Evolutionary conservation across 495 filamentous ascomycete genomes (phyloP), one percentile per base, ranked within the genome.

Genomic region (Chlorociboria aeruginascens): DNA sequence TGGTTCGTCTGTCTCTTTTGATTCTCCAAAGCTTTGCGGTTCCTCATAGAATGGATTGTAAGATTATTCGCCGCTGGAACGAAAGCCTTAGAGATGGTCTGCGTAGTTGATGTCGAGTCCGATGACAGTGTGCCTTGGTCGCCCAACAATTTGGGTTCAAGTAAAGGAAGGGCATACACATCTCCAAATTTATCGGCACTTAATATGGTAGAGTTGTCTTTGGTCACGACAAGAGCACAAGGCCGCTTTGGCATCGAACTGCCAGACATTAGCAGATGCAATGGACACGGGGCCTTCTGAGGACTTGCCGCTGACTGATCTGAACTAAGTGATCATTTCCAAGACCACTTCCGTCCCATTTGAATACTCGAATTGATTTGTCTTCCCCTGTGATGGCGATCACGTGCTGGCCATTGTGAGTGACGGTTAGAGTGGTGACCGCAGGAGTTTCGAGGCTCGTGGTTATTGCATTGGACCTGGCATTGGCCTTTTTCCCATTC

Each of bases 101-200:
- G 8, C 3, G 30, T 12, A 45, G 14, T 10, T 30, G 17, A 41
- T 35, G 42, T 29, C 1, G 43, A 36, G 0, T 7, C 43, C 20
- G 46, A 43, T 41, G 46, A 33, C 45, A 31, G 25, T 46, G 34
- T 50, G 32, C 7, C 3, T 7, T 14, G 10, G 54, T 25, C 29
- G 3, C 7, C 40, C 8, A 32, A 3, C 33, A 48, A 25, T 9
- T 33, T 30, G 40, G 55, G 34, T 11, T 44, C 8, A 42, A 89
- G 61, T 2, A 97, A 65, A 3, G 92, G 89, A n/a, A 98, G 62
- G 6, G 83, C 72, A 63, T 92, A 96, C 49, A 95, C 90, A 65
- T 98, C 92, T 31, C 92, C 92, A 58, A 95, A 95, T 60, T 97
- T 98, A 65, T 98, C 93, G 31, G 78, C 88, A 47, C 72, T 79